A percentile compares a stretch with the other conserved stretches of the same genome.
Conservation (phyloP, 169 alveolate genomes). For the Plasmodium chabaudi region DNA sequence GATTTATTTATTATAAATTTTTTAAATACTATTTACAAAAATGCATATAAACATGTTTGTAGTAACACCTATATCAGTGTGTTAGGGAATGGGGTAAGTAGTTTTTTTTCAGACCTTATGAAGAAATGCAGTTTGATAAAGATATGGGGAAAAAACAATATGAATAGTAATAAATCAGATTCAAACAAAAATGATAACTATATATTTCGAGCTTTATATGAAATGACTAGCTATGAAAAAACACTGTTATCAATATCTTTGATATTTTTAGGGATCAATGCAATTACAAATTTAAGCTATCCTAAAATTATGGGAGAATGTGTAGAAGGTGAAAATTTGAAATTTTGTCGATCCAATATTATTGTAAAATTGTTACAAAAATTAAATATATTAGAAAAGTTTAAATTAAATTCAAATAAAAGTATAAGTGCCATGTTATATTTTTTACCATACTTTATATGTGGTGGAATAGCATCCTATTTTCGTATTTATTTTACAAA, state of each 20-base stretch:
- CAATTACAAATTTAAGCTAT: conserved; percentile 50
- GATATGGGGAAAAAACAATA: no score
- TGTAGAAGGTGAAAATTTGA: not conserved
- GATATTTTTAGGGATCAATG: conserved; percentile 48
- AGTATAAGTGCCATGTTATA: not conserved
- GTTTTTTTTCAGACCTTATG: no score
- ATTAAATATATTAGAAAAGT: conserved; percentile 19
- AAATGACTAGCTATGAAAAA: conserved; percentile 55
- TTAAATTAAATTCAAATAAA: not conserved
- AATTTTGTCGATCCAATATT: not conserved
- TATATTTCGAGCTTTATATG: conserved; percentile 28
- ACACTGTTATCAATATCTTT: conserved; percentile 20
- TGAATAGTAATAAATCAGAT: no score
- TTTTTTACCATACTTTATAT: conserved; percentile 49
- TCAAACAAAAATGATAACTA: conserved; percentile 11
- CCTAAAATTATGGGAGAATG: conserved; percentile 73
- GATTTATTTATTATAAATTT: not conserved
- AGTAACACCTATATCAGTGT: no score
- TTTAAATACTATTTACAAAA: no score
- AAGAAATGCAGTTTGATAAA: no score
- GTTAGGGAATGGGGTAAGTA: no score
- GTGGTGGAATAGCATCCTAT: conserved; percentile 70
- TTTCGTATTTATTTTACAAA: conserved; percentile 58
- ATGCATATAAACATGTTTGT: no score
- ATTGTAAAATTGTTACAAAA: conserved; percentile 4